Conservation (phyloP, 306 rosid species). For the Ochetophila trinervis region DNA sequence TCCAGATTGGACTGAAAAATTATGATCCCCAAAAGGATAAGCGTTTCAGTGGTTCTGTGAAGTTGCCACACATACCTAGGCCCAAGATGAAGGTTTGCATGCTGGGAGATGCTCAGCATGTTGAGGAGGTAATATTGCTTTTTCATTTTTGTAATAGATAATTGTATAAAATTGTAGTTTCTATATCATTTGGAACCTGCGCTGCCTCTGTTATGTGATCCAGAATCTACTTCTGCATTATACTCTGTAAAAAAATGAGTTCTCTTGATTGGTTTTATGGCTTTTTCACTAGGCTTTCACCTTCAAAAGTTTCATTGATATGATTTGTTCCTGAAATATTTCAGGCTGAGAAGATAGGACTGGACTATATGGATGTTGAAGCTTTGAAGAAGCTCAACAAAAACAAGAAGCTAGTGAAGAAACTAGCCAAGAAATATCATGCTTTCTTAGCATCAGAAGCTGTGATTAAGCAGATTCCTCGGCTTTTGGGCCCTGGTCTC, state of each 20-base stretch:
- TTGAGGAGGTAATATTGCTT: constrained; percentile 61
- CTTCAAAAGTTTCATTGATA: too few relatives aligned
- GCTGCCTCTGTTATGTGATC: too few relatives aligned
- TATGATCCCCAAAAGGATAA: constrained; percentile 90
- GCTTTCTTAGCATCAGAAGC: constrained; percentile 91
- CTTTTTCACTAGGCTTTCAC: not conserved
- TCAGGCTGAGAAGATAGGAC: constrained; percentile 75
- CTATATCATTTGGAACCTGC: too few relatives aligned
- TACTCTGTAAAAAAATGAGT: too few relatives aligned
- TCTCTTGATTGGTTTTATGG: too few relatives aligned
- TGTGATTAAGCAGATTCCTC: constrained; percentile 85
- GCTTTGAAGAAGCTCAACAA: constrained; percentile 77
- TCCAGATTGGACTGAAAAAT: constrained; percentile 79
- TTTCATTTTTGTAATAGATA: not conserved
- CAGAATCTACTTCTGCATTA: too few relatives aligned
- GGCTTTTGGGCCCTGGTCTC: constrained; percentile 88
- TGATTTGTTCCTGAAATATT: not conserved
- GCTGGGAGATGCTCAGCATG: constrained; percentile 94
- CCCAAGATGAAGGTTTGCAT: constrained; percentile 88
- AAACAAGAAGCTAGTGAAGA: constrained; percentile 77
- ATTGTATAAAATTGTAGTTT: too few relatives aligned
- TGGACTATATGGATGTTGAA: constrained; percentile 85
- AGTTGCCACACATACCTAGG: constrained; percentile 79
- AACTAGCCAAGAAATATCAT: constrained; percentile 74
- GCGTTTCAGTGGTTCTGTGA: constrained; percentile 83